phyloP scores from a whole-genome alignment of 2,329 filamentous ascomycete genomes.

The Aspergillus intermedius region DNA sequence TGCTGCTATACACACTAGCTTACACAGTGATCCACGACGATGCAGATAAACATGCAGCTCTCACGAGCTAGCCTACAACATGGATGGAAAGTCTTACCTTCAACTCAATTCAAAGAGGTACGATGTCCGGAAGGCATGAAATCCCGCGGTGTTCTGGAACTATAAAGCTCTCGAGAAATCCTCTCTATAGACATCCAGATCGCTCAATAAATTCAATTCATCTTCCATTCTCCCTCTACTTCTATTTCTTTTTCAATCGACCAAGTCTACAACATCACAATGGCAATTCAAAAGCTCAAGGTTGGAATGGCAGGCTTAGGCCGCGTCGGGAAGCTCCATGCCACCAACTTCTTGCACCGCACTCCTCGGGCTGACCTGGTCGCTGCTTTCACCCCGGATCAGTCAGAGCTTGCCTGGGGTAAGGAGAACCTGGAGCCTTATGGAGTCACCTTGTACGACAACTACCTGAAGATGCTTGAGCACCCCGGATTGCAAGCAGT shows the following conservation, averaged over 20 bases:
- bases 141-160: not conserved
- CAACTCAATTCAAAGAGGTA: not conserved
- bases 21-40: too few relatives aligned
- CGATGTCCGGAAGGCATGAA: conserved; percentile 1
- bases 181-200: conserved; percentile 1
- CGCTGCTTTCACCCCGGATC: conserved; percentile 40
- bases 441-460: conserved; percentile 44
- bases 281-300: conserved; percentile 26
- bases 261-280: not conserved
- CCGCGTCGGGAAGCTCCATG: conserved; percentile 44
- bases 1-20: too few relatives aligned
- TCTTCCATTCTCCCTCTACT: not conserved
- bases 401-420: conserved; percentile 43
- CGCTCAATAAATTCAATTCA: not conserved
- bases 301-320: conserved; percentile 40
- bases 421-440: conserved; percentile 42
- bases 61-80: not conserved
- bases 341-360: conserved; percentile 39
- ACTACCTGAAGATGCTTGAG: conserved; percentile 50
- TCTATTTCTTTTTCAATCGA: not conserved
- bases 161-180: conserved; percentile 1
- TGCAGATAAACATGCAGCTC: too few relatives aligned
- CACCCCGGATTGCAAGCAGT: conserved; percentile 48
- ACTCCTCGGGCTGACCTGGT: conserved; percentile 44
- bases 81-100: not conserved